Evolutionary conservation across 306 rosid genomes (phyloP).

Genomic region (Quercus wislizeni): DNA sequence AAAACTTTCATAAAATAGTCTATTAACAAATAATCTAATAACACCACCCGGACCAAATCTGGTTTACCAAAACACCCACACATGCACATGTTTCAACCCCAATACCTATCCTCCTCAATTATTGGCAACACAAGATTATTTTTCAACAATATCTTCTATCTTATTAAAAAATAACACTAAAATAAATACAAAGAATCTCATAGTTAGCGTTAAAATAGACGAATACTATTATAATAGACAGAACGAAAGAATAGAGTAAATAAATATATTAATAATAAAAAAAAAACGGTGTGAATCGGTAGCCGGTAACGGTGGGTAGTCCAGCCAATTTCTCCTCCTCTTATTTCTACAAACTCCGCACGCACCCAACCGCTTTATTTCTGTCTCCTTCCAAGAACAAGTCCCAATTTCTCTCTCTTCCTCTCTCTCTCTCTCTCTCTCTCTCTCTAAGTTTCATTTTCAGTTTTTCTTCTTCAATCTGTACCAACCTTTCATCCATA

Average conservation of each 20-base stretch:
- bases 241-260: not conserved
- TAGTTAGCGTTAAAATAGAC: not conserved
- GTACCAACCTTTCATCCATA: conserved; percentile 22
- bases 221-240: not conserved
- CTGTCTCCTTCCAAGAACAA: conserved; percentile 27
- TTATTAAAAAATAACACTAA: no score
- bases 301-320: conserved; percentile 44
- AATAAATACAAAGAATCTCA: no score
- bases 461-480: conserved; percentile 24
- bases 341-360: conserved; percentile 29
- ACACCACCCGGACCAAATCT: no score
- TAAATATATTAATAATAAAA: not conserved
- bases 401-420: conserved; percentile 11
- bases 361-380: conserved; percentile 51
- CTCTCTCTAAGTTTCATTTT: conserved; percentile 3
- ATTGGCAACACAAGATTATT: no score
- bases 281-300: conserved; percentile 40
- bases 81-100: no score
- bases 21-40: no score
- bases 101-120: no score
- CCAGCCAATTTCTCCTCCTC: conserved; percentile 47
- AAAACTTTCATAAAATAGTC: rapidly evolving
- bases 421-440: conserved; percentile 14
- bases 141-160: no score
- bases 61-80: no score